A percentile compares a stretch with the other conserved stretches of the same genome.
Conservation (phyloP, 1,284 basidiomycete genomes). For the Ganoderma lucidum region DNA sequence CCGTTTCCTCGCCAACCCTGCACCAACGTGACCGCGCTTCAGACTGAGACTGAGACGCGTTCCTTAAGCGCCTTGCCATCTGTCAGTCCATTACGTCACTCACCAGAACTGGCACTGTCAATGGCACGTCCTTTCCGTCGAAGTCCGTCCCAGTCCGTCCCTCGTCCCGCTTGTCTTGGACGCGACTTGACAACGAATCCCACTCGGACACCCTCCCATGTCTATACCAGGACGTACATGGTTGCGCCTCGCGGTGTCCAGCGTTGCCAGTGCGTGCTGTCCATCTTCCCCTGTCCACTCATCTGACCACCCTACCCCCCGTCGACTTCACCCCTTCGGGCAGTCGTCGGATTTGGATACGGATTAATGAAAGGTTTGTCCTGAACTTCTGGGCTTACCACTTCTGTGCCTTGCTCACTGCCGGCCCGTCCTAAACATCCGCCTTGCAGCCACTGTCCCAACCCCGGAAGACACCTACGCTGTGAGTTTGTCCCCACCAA, state of each 20-base stretch:
- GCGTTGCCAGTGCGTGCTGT: constrained; percentile 26
- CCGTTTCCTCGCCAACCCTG: constrained; percentile 11
- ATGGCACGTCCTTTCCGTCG: not conserved
- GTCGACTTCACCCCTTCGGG: not conserved
- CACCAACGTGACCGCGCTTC: constrained; percentile 25
- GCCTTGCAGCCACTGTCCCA: constrained; percentile 60
- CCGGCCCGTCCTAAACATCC: constrained; percentile 1
- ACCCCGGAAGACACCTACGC: constrained; percentile 65
- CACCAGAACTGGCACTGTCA: too few species aligned
- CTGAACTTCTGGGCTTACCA: not conserved
- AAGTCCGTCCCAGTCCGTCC: too few species aligned
- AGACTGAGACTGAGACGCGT: too few species aligned
- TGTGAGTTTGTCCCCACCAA: constrained; percentile 44
- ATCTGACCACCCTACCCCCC: not conserved
- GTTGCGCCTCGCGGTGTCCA: constrained; percentile 26
- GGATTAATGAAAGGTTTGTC: constrained; percentile 68
- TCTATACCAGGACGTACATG: constrained; percentile 21
- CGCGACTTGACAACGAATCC: not conserved
- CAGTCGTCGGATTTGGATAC: constrained; percentile 72
- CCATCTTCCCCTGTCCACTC: not conserved
- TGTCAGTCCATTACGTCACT: not conserved
- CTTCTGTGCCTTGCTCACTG: not conserved
- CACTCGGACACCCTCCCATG: not conserved
- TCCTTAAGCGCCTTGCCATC: not conserved
- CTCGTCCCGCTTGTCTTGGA: too few species aligned